Conservation (phyloP, 2,329 filamentous ascomycete species). For the Falciphora oryzae region DNA sequence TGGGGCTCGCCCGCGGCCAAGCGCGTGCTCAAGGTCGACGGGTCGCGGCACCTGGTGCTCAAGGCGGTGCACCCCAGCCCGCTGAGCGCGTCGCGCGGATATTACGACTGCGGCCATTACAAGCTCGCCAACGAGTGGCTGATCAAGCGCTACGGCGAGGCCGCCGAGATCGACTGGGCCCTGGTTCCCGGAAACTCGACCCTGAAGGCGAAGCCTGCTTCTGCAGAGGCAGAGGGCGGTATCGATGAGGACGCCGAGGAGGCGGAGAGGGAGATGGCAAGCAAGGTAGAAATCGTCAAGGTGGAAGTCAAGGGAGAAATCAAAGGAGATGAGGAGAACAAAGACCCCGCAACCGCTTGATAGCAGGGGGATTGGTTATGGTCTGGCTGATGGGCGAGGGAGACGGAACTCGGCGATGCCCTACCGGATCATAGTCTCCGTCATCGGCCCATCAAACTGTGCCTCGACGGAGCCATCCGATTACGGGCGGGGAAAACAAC, state of each 20-base stretch:
- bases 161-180: constrained; percentile 81
- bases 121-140: constrained; percentile 82
- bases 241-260: constrained; percentile 19
- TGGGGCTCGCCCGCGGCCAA: constrained; percentile 86
- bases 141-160: constrained; percentile 67
- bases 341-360: constrained; percentile 5
- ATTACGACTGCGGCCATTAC: constrained; percentile 80
- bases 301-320: constrained; percentile 11
- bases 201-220: constrained; percentile 15
- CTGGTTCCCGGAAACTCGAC: constrained; percentile 32
- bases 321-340: constrained; percentile 9
- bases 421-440: neutral
- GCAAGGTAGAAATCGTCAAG: constrained; percentile 18
- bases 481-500: neutral
- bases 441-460: neutral
- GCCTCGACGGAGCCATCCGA: neutral
- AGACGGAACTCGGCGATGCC: neutral
- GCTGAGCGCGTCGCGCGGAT: constrained; percentile 77
- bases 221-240: constrained; percentile 19
- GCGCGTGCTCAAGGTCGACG: constrained; percentile 68
- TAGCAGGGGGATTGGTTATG: neutral
- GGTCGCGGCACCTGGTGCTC: constrained; percentile 71
- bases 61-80: constrained; percentile 89
- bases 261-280: constrained; percentile 21
- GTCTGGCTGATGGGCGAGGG: neutral